Conservation (phyloP, 2,329 filamentous ascomycete species). For the Truncatella angustata region DNA sequence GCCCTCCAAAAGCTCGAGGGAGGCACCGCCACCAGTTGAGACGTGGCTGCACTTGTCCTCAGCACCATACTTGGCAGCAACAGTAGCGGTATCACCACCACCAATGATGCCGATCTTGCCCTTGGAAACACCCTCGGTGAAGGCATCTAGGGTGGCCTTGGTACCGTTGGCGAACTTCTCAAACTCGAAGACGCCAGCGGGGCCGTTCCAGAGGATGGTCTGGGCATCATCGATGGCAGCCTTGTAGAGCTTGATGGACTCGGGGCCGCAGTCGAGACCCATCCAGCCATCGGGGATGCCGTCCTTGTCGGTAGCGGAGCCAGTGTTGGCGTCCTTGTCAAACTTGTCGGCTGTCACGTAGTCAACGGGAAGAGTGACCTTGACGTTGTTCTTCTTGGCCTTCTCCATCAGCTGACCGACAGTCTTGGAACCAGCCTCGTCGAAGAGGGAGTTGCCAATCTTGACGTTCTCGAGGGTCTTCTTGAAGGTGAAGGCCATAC, state of each 20-base stretch:
- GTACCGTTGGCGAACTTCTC: conserved; percentile 91
- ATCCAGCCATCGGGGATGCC: conserved; percentile 98
- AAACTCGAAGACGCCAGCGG: conserved; percentile 95
- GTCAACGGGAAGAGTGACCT: conserved; percentile 91
- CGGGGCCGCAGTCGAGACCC: conserved; percentile 90
- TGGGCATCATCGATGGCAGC: conserved; percentile 81
- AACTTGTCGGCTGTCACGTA: conserved; percentile 98
- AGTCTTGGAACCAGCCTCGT: conserved; percentile 90
- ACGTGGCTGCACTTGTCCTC: conserved; percentile 98
- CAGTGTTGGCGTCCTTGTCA: conserved; percentile 75
- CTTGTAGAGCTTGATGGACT: conserved; percentile 87
- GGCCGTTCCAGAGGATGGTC: conserved; percentile 99
- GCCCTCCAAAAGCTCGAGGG: conserved; percentile 93
- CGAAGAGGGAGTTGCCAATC: conserved; percentile 90
- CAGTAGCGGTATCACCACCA: conserved; percentile 95
- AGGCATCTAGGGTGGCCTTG: conserved; percentile 87
- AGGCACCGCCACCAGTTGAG: conserved; percentile 93
- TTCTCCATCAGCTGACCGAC: conserved; percentile 86
- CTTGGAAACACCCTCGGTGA: conserved; percentile 73
- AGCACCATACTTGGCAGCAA: conserved; percentile 91
- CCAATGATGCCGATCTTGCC: conserved; percentile 98
- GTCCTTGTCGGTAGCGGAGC: conserved; percentile 77
- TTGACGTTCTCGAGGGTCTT: conserved; percentile 90
- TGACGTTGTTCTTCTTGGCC: conserved; percentile 94
- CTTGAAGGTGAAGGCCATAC: conserved; percentile 99